phyloP scores from a whole-genome alignment of 1,139 yeast species.

The Schizosaccharomyces versatilis region DNA sequence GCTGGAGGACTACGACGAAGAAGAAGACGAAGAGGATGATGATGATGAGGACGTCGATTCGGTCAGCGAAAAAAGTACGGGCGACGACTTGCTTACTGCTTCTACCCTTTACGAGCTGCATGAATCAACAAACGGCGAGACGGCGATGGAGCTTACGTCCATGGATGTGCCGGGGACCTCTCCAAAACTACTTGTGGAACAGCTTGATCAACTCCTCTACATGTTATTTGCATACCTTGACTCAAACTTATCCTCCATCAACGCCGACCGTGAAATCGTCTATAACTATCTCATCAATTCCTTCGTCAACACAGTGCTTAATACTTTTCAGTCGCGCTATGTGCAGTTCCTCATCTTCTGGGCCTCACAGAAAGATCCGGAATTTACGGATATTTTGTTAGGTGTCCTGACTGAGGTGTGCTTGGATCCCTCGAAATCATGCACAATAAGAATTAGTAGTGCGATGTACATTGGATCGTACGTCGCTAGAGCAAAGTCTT shows the following conservation, averaged over 20 bases:
- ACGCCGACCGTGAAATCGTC: slow-evolving; percentile 3
- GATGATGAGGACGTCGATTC: slow-evolving; percentile 4
- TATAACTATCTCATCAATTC: slow-evolving; percentile 9
- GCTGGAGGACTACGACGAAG: slow-evolving; percentile 8
- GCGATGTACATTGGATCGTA: slow-evolving; percentile 82
- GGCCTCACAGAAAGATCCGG: slow-evolving; percentile 60
- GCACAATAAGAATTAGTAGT: slow-evolving; percentile 63
- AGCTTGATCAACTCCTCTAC: slow-evolving; percentile 9
- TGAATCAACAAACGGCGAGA: background rate
- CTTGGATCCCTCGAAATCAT: slow-evolving; percentile 40
- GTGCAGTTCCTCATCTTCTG: slow-evolving; percentile 71
- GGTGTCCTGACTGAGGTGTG: slow-evolving; percentile 69
- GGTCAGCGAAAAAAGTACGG: background rate
- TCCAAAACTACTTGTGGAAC: slow-evolving; percentile 8
- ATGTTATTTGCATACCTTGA: slow-evolving; percentile 9
- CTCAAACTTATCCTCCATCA: slow-evolving; percentile 3
- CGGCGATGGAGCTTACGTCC: background rate
- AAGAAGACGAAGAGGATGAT: slow-evolving; percentile 4
- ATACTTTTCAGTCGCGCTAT: slow-evolving; percentile 80
- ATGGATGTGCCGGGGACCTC: background rate
- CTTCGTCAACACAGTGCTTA: slow-evolving; percentile 26
- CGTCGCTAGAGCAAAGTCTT: slow-evolving; percentile 63
- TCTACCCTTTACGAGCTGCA: background rate
- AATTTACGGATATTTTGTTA: slow-evolving; percentile 63
- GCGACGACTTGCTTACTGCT: background rate